These are phyloP conservation scores for Geosmithia putterillii DNA, from an alignment of 2,329 filamentous ascomycete species.

Conservation along the genomic window DNA sequence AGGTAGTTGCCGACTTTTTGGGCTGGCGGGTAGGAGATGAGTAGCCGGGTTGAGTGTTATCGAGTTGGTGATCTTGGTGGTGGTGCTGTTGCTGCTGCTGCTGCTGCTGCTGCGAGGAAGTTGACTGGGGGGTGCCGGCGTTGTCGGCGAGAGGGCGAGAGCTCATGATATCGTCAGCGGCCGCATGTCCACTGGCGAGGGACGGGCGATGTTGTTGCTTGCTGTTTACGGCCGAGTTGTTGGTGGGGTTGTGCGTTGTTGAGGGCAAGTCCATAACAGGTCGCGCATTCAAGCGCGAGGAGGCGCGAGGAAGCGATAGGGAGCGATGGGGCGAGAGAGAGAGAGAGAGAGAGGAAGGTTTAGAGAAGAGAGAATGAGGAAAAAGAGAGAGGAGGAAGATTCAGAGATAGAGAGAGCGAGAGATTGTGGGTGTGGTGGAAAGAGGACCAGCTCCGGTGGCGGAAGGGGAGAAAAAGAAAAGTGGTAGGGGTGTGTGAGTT, in stretches of 20 bases:
- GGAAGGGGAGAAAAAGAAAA: not conserved
- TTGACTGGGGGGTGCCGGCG: not conserved
- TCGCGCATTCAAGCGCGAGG: constrained; percentile 1
- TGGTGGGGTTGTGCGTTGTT: constrained; percentile 1
- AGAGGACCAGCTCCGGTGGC: not conserved
- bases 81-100: not conserved
- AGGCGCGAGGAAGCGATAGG: not conserved
- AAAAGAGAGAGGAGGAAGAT: not conserved
- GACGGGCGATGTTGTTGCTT: not conserved
- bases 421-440: not conserved
- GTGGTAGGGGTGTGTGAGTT: not conserved
- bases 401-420: not conserved
- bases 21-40: constrained; percentile 19
- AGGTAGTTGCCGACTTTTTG: constrained; percentile 34
- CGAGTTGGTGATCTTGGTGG: not conserved
- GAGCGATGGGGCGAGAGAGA: too few relatives aligned
- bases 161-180: not conserved
- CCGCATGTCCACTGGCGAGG: not conserved
- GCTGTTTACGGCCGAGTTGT: not conserved
- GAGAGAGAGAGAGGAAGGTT: too few relatives aligned
- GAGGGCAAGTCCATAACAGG: constrained; percentile 3
- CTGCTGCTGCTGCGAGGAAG: not conserved
- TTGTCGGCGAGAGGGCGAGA: not conserved
- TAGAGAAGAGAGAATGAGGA: not conserved
- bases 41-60: constrained; percentile 2